phyloP scores from a whole-genome alignment of 2,329 filamentous ascomycete species.

The Lecanoromycetidae sp. region DNA sequence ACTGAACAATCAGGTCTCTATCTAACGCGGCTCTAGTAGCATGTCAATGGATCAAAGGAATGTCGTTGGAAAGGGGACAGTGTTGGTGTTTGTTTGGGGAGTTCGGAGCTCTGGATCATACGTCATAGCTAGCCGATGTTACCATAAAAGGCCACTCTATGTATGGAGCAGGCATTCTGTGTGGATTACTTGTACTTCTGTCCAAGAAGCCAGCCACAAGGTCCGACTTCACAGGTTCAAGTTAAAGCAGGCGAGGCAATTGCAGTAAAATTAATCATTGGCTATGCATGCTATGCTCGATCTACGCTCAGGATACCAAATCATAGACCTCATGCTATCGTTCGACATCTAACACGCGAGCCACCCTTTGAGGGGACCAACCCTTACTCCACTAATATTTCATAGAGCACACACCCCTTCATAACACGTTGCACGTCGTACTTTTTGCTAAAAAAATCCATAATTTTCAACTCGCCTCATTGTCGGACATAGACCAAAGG shows the following conservation, averaged over 20 bases:
- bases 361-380: no score
- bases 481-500: neutral
- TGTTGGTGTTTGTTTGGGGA: neutral
- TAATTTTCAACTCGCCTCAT: no score
- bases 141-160: neutral
- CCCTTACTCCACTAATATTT: no score
- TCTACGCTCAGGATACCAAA: neutral
- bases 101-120: neutral
- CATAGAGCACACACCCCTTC: no score
- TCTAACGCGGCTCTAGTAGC: no score
- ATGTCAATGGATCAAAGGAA: neutral
- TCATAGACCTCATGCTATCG: neutral
- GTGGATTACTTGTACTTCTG: neutral
- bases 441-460: neutral
- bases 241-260: no score
- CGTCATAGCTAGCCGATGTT: conserved; percentile 7
- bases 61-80: neutral
- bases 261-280: neutral
- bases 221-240: no score
- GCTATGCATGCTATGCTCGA: neutral
- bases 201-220: no score
- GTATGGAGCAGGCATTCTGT: neutral
- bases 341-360: neutral
- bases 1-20: no score
- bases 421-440: neutral